Base-by-base conservation (phyloP, 2,329 filamentous ascomycete genomes). In the Teratosphaeria destructans region DNA sequence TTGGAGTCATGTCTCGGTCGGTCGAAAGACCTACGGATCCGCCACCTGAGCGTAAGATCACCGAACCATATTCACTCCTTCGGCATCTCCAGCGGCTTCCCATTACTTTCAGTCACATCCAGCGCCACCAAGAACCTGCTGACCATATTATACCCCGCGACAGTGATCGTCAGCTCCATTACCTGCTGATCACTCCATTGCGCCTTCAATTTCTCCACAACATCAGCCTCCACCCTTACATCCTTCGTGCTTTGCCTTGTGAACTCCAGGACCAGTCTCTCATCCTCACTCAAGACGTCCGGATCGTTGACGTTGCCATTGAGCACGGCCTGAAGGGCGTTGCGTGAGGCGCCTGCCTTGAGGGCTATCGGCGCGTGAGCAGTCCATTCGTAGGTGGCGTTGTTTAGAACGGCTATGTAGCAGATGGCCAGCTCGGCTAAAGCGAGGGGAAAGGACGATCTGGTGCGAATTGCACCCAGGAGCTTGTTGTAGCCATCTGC, bases 401-500 rank as follows among this genome's bases (percentile, higher is more conserved):
- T 57, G 54, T 73, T 74, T 52, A 74, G 62, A 10, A 73, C 70
- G 19, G 71, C 72, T 43, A 74, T 67, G 55, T 73, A 70, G 64
- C 70, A 71, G 39, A 74, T 72, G 14, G 71, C 70, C 19, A 73
- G 62, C 60, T 74, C 72, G 52, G 68, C 66, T 16, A 73, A 59
- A 10, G 66, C 65, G 26, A 64, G 64, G 8, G 66, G 63, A 29
- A 73, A 67, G 26, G 67, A 68, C 3, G 71, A 70, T 58, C 71
- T 66, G 39, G 69, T 68, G 52, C 73, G 69, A 43, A 75, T 74
- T 55, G 72, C 71, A 61, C 85, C 85, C 11, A 89, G 79, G 71
- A 89, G 86, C 12, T 77, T 75, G 76, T 88, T 89, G 85, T 86
- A 89, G 57, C 89, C 89, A 74, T 90, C 85, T 16, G 89, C 88